Evolutionary conservation across 768 basidiomycete species (phyloP), one percentile per base, ranked within the genome.

Genomic region (Mycena haematopus): DNA sequence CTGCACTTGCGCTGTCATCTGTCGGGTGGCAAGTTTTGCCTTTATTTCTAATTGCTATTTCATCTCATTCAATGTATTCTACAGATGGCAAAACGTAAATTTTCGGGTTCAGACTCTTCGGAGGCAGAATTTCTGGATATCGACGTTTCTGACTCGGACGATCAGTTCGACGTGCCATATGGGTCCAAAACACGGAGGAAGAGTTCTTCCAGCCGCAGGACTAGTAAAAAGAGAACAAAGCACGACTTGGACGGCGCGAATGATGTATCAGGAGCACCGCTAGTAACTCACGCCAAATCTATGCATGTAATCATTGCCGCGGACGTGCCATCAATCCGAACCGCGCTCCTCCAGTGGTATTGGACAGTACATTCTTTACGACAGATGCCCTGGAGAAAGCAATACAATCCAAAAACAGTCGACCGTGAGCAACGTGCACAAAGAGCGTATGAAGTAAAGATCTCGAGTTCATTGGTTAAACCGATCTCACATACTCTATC

Each of bases 381-480:
- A 47, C 86, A 86, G 36, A 97, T 98, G 95, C 96, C 95, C 0
- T 97, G 95, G 96, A 82, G 95, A 56, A 94, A 91, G 72, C 80
- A 82, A 11, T 91, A 84, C 68, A 79, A 90, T 70, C 78, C 82
- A 7, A 77, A 78, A 17, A 77, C 78, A 17, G 72, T 87, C 65
- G 81, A 72, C 45, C 70, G 72, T 4, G 86, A 86, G 40, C 87
- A 85, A 56, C 88, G 88, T 58, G 85, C 89, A 1, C 95, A 97
- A 74, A 78, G 94, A 51, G 96, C 95, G 8, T 97, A 99, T 70
- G 94, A 97, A 83, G 95, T 95, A 70, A 58, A 47, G 11, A 35
- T 62, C 17, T 46, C 11, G n/a, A 52, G 49, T 58, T 56, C 17
- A 44, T 24, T 21, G 6, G 19, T n/a, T 29, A 36, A 47, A 33